Evolutionary conservation across 495 filamentous ascomycete genomes (phyloP), one percentile per base, ranked within the genome.

Genomic region (Clohesyomyces aquaticus): DNA sequence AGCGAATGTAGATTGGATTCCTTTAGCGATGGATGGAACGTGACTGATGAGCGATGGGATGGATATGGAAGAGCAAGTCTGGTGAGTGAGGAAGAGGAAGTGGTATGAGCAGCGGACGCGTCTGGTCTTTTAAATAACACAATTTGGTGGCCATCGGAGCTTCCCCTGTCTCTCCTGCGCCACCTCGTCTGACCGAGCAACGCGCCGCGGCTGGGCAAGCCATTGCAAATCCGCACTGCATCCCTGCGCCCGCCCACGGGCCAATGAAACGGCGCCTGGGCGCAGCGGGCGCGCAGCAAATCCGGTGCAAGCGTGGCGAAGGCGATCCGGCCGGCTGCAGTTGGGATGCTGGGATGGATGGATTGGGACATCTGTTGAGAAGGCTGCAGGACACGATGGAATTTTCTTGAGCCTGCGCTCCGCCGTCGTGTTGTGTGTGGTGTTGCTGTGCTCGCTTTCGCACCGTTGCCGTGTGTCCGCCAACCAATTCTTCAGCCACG

Each of bases 21-120:
- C n/a, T n/a, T n/a, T 28, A 58, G 22, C 47, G 61, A 64, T 26
- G 28, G 54, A 57, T 26, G 12, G 54, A 21, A 46, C 19, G 28
- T 28, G 19, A 57, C 54, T 46, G 12, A 1, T 45, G 29, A 18
- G 25, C 32, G 38, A 27, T 12, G n/a, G 4, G 46, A 52, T 51
- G 47, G 45, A 43, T 25, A 14, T n/a, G n/a, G n/a, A n/a, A n/a
- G 18, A 25, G 4, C 12, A 28, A 41, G 19, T 16, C 19, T 18
- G 45, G 46, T 47, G 49, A 51, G 23, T 45, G 48, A 42, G 45
- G 49, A 25, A 32, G 22, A 35, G 18, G 8, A 32, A 50, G 27
- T 14, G n/a, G 22, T 11, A 14, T 4, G 28, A n/a, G 22, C 32
- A 38, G 23, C 16, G 35, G 55, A 58, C 55, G 55, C 55, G 55